phyloP scores from a whole-genome alignment of 2,329 filamentous ascomycete genomes.

The Aphanocladium album region DNA sequence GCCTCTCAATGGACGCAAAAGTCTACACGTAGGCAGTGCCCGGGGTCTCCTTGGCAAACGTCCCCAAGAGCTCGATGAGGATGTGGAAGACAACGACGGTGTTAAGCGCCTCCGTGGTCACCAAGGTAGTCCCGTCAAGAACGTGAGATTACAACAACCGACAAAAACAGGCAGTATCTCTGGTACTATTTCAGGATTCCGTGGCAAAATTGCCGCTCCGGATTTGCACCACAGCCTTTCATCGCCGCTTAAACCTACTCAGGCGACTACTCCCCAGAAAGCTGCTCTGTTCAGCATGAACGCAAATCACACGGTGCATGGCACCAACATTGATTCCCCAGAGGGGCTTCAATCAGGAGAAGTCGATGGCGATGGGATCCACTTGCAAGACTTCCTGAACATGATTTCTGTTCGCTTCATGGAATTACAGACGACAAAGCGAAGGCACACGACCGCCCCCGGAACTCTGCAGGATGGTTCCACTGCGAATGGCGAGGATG shows the following conservation, averaged over 20 bases:
- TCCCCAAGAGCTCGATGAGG: constrained; percentile 63
- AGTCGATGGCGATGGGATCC: constrained; percentile 56
- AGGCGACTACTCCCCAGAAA: constrained; percentile 50
- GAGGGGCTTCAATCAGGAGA: constrained; percentile 39
- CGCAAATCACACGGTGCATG: constrained; percentile 41
- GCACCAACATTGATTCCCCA: constrained; percentile 40
- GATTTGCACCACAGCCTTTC: constrained; percentile 37
- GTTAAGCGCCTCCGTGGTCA: constrained; percentile 67
- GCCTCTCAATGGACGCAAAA: constrained; percentile 63
- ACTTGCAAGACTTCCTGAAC: constrained; percentile 87
- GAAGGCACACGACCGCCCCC: constrained; percentile 74
- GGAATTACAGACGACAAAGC: constrained; percentile 94
- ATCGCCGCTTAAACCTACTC: constrained; percentile 39
- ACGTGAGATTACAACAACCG: constrained; percentile 63
- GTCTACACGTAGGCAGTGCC: constrained; percentile 69
- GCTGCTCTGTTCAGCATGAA: constrained; percentile 50
- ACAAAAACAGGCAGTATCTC: constrained; percentile 62
- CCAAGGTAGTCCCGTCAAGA: constrained; percentile 73
- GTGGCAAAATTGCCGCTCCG: constrained; percentile 14
- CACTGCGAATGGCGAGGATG: constrained; percentile 40
- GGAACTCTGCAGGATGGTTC: constrained; percentile 39
- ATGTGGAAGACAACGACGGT: constrained; percentile 53
- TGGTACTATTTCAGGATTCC: constrained; percentile 44
- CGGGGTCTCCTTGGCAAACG: constrained; percentile 70
- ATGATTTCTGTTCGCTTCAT: constrained; percentile 98